A percentile compares a stretch with the other conserved stretches of the same genome.
Evolutionary conservation across 768 basidiomycete genomes (phyloP).

Genomic region (Myochromella boudieri): DNA sequence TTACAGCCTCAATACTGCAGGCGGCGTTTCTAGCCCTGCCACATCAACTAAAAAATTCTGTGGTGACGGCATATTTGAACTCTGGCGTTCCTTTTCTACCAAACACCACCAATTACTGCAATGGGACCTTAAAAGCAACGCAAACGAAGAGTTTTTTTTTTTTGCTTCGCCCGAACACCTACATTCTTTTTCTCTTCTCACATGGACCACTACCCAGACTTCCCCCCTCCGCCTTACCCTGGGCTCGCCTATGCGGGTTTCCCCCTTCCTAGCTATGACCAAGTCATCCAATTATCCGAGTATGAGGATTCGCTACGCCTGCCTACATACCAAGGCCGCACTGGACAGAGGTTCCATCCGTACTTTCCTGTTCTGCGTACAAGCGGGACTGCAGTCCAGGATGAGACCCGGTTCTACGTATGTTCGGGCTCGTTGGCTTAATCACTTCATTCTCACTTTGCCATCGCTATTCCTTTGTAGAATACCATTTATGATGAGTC

Average conservation of each 20-base stretch:
- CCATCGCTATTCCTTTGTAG: constrained; percentile 8
- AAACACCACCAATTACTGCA: no score
- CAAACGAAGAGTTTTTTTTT: neutral
- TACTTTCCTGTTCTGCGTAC: constrained; percentile 8
- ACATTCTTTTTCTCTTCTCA: no score
- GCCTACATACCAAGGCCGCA: constrained; percentile 12
- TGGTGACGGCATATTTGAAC: no score
- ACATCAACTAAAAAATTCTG: no score
- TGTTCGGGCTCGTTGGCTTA: no score
- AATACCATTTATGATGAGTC: constrained; percentile 28
- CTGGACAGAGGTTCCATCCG: constrained; percentile 10
- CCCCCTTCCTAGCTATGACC: constrained; percentile 6
- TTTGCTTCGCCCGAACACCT: no score
- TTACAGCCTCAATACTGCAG: no score
- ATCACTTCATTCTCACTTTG: no score
- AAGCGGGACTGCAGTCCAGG: no score
- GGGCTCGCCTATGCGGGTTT: neutral
- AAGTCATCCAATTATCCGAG: constrained; percentile 2
- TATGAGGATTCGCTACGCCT: constrained; percentile 14
- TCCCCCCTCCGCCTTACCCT: constrained; percentile 4
- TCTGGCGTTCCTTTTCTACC: no score
- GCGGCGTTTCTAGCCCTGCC: no score
- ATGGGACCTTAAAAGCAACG: neutral
- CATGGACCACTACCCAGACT: neutral
- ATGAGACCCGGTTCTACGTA: constrained; percentile 2